Base-by-base conservation (phyloP, 352 stramenopile genomes). In the Plasmopara viticola region DNA sequence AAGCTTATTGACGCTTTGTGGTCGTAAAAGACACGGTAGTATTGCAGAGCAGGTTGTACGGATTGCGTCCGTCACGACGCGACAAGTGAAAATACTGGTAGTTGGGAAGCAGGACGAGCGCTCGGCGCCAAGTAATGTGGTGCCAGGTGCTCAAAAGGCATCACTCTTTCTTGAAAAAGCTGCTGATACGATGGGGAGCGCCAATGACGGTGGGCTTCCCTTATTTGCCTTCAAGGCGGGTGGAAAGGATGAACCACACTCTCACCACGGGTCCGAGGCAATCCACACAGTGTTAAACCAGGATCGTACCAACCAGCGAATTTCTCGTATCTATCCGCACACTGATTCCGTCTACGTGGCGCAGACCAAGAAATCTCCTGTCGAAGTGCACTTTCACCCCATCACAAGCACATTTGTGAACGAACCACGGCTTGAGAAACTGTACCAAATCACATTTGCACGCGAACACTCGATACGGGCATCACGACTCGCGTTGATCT, bases 361-460 rank as follows among this genome's bases (percentile, higher is more conserved):
- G 3, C 71, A 86, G 53, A 68, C 65, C 20, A 89, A 89, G 68
- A 89, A 89, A 53, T 86, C 78, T 1, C 78, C 78, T 3, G 78
- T 89, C 15, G 78, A 89, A 51, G 73, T 89, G 18, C 85, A 84
- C 31, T 91, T 88, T 49, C 81, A 91, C 49, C 66, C 81, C 1
- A 15, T 91, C 33, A 88, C 78, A 33, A 87, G 74, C 49, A 65
- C 72, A 5, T 91, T 91, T 39, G 42, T 87, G 38, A 86, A 85
- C 51, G 76, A 91, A 37, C 44, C 76, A 25, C 68, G 80, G 20
- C 63, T 91, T 0, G 81, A 91, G 45, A 85, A 87, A 51, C 56
- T 91, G 17, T 91, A 88, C 48, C 75, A 87, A 58, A 78, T 89
- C 13, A 91, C 79, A 0, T 88, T 88, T 58, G 81, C 78, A n/a